phyloP scores from a whole-genome alignment of 2,329 filamentous ascomycete species.

The Paecilomyces formosus region DNA sequence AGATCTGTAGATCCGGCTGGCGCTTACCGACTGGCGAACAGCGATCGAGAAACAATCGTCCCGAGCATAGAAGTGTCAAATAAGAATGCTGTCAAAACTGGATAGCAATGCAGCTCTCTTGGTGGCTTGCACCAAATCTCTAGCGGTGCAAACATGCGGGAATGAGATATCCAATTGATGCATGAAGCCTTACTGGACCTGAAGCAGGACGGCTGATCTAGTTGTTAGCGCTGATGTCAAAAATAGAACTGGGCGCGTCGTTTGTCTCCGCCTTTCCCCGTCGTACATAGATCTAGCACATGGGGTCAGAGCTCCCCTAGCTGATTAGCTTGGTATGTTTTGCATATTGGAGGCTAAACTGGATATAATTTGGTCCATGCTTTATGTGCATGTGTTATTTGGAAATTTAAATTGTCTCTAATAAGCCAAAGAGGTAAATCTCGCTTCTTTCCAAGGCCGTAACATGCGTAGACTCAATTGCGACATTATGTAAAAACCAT shows the following conservation, averaged over 20 bases:
- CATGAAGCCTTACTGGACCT: background rate
- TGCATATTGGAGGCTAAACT: no score
- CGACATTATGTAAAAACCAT: background rate
- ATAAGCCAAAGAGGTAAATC: background rate
- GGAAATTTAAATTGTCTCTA: background rate
- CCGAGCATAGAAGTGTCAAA: background rate
- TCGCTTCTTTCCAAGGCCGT: background rate
- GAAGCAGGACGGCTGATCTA: conserved; percentile 20
- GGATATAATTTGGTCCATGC: background rate
- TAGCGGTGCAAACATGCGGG: background rate
- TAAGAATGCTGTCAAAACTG: background rate
- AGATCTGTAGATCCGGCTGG: background rate
- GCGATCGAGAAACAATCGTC: background rate
- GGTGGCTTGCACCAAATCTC: background rate
- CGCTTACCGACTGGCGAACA: background rate
- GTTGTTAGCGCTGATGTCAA: conserved; percentile 17
- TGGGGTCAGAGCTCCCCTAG: background rate
- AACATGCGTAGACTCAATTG: background rate
- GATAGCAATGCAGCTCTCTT: background rate
- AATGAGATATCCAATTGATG: background rate
- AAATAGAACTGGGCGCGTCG: conserved; percentile 1
- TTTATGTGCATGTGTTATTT: background rate
- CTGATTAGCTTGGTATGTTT: no score
- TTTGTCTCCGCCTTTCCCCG: conserved; percentile 14
- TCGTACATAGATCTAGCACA: background rate